Base-by-base conservation (phyloP, 1,139 yeast species). In the Magnusiomyces sp. region DNA sequence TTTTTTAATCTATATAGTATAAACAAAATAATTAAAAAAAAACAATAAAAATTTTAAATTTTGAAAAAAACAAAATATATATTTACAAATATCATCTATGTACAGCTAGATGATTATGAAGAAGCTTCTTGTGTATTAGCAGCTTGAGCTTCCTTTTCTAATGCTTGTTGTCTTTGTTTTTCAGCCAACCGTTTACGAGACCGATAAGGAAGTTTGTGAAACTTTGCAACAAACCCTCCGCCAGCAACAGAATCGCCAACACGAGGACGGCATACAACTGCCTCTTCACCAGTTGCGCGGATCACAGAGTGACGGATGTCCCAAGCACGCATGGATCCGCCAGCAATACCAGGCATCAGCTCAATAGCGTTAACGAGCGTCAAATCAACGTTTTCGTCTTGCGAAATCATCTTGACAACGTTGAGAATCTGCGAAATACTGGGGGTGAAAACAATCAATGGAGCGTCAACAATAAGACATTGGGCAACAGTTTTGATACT, bases 191-290 rank as follows among this genome's bases (percentile, higher is more conserved):
- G 20, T 14, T 33, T 34, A 4, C 47, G 47, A 20, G 43, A 41
- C 19, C 33, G 14, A 17, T 38, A 29, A 10, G 51, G 51, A 40
- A 37, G 48, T 50, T 64, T 64, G 45, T 61, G 56, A 55, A 70
- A 67, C 16, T 68, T 57, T 2, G 68, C 72, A 40, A 73, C 69
- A 57, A 74, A 74, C 6, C 78, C 79, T 9, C 51, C 51, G 39
- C 79, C 79, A 7, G 75, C 77, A 31, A 70, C 71, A 51, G 66
- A 63, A 1, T 65, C 56, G 1, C 76, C 77, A 23, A 73, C 77
- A 54, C 69, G 69, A 2, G 79, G 79, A 51, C 78, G 62, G 49
- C 76, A 73, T 6, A 73, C 74, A 46, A 68, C 59, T 1, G 70
- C 76, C 2, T 60, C 57, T 39, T 68, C 67, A 3, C 71, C 72